Base-by-base conservation (phyloP, 164 flowering plant species). In the Vitis riparia region DNA sequence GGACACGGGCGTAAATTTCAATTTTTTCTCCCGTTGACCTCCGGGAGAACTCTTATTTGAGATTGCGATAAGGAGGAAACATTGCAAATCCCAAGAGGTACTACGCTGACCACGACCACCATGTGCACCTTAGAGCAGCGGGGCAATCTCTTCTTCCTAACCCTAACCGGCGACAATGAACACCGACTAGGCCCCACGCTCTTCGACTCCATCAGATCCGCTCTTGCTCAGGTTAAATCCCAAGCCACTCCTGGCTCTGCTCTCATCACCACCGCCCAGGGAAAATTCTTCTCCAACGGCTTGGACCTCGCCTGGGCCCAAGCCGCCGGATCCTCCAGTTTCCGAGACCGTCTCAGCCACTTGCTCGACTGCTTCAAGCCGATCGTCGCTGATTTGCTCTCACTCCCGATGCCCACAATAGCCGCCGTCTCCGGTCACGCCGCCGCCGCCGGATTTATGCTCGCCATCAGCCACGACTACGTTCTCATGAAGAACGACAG, bases 341-440 rank as follows among this genome's bases (percentile, higher is more conserved):
- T 78, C 12, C 12, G 7, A 0, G 69, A 73, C 8, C 81, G 79
- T 53, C 77, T 84, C 49, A 12, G 1, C 8, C 51, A 67, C 65
- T 79, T 82, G 87, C 74, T 76, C 50, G 62, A 73, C 0, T 32
- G 62, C 5, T 75, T 83, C 70, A 71, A 59, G 50, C 83, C 84
- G 23, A 69, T 87, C 37, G 77, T 82, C 8, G 70, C 83, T 5
- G 88, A 81, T 49, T 29, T 87, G 9, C 47, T 87, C 32, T 69
- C 81, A 29, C 72, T 87, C 14, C 90, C 90, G 1, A 81, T 85
- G 87, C 90, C 90, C 19, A 87, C 90, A 5, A 60, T 87, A 55
- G 88, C 90, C 59, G 87, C 85, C 75, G 77, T 87, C 7, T 48
- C 75, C 29, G 90, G 90, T 59, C 90, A 87, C 78, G 90, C 90